Conservation (phyloP, 2,329 filamentous ascomycete species). For the Pseudogymnoascus verrucosus region DNA sequence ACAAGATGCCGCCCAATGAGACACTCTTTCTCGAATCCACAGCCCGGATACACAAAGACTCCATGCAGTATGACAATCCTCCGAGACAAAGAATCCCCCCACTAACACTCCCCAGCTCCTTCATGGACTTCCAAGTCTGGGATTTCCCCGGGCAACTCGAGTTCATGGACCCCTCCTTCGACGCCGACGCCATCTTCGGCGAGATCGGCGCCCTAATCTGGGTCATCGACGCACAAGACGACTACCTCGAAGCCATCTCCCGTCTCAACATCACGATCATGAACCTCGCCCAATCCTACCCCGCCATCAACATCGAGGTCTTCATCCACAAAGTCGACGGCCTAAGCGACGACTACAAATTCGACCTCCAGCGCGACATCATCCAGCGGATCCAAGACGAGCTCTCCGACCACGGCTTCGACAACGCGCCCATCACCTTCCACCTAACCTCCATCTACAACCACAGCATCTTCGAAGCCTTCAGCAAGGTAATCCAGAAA, state of each 20-base stretch:
- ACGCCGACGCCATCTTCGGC: conserved; percentile 88
- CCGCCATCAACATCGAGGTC: conserved; percentile 92
- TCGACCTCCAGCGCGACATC: conserved; percentile 93
- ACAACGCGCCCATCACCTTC: conserved; percentile 89
- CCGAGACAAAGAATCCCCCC: not conserved
- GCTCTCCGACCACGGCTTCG: conserved; percentile 83
- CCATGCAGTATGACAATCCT: conserved; percentile 67
- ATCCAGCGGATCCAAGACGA: conserved; percentile 95
- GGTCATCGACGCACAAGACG: conserved; percentile 98
- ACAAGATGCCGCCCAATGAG: conserved; percentile 93
- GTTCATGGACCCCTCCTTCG: conserved; percentile 81
- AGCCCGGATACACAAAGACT: conserved; percentile 86
- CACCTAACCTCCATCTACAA: conserved; percentile 98
- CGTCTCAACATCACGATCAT: conserved; percentile 84
- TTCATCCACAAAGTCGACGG: conserved; percentile 99
- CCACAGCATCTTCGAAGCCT: conserved; percentile 96
- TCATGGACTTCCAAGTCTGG: conserved; percentile 99
- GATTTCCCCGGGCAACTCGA: conserved; percentile 94
- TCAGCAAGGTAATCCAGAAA: conserved; percentile 97
- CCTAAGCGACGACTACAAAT: conserved; percentile 92
- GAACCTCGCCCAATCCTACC: conserved; percentile 79
- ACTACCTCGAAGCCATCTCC: conserved; percentile 86
- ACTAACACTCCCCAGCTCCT: conserved; percentile 54
- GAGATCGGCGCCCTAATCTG: conserved; percentile 92
- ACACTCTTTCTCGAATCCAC: conserved; percentile 95